Evolutionary conservation across 1,284 basidiomycete species (phyloP).

Genomic region (Cryptococcus maquisensis): DNA sequence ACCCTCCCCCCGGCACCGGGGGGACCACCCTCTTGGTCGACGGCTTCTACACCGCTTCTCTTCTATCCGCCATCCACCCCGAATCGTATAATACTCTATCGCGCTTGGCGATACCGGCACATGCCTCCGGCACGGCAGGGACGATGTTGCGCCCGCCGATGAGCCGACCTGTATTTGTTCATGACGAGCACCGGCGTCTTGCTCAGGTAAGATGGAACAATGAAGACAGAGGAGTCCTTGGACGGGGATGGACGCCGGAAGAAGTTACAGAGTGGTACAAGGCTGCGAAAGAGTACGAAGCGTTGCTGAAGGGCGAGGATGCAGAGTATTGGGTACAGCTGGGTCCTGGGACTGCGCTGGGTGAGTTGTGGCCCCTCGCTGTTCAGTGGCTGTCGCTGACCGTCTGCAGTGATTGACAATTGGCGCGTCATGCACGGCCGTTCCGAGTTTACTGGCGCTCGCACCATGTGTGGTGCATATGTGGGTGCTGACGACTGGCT

Average conservation of each 20-base stretch:
- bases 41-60: constrained; percentile 83
- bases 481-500: constrained; percentile 84
- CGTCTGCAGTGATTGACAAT: constrained; percentile 73
- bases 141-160: constrained; percentile 62
- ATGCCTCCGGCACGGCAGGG: constrained; percentile 76
- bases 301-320: constrained; percentile 68
- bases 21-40: constrained; percentile 89
- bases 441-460: constrained; percentile 77
- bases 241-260: constrained; percentile 55
- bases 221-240: constrained; percentile 80
- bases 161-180: constrained; percentile 58
- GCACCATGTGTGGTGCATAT: constrained; percentile 94
- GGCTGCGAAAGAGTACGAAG: constrained; percentile 74
- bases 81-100: constrained; percentile 69
- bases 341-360: constrained; percentile 74
- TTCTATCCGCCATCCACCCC: constrained; percentile 69
- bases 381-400: neutral
- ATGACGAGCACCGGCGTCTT: constrained; percentile 63
- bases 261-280: constrained; percentile 77
- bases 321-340: constrained; percentile 91
- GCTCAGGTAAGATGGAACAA: constrained; percentile 89
- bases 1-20: constrained; percentile 68
- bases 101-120: constrained; percentile 66
- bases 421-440: constrained; percentile 92
- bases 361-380: constrained; percentile 54